A percentile compares a stretch with the other conserved stretches of the same genome.
phyloP scores from a whole-genome alignment of 2,329 filamentous ascomycete species.

The Fusarium torulosum region DNA sequence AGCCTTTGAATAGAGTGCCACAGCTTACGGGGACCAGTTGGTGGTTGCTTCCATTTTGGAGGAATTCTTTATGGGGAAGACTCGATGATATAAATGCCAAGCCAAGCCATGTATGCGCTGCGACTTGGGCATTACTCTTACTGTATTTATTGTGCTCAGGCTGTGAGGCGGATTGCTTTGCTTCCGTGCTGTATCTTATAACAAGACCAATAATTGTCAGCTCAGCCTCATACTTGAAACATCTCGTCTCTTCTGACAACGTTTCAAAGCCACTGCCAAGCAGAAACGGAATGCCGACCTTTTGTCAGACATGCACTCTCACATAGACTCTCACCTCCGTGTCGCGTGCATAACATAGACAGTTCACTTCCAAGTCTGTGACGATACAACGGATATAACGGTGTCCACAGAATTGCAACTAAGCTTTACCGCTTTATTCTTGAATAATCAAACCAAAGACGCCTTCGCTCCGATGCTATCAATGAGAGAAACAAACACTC shows the following conservation, averaged over 20 bases:
- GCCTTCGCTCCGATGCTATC: constrained; percentile 49
- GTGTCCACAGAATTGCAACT: background rate
- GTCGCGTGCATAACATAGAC: background rate
- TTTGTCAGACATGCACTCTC: background rate
- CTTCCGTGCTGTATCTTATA: constrained; percentile 1
- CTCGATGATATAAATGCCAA: background rate
- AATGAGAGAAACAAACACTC: constrained; percentile 40
- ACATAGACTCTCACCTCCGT: background rate
- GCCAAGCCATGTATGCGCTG: background rate
- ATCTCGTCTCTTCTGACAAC: constrained; percentile 19
- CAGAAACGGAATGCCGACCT: background rate
- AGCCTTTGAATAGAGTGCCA: constrained; percentile 2
- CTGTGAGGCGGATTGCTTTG: constrained; percentile 3
- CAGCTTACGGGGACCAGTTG: constrained; percentile 9
- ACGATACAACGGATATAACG: background rate
- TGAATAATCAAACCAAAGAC: constrained; percentile 46
- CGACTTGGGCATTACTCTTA: background rate
- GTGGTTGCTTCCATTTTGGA: background rate
- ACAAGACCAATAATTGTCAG: constrained; percentile 10
- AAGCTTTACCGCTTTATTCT: background rate
- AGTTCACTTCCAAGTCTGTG: background rate
- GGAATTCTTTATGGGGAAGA: constrained; percentile 8
- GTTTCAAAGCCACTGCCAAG: constrained; percentile 20
- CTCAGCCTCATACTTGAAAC: constrained; percentile 36
- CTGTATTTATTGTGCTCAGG: background rate